Evolutionary conservation across 1,139 yeast genomes (phyloP), one percentile per base, ranked within the genome.

Genomic region (Sugiyamaella paludigena): DNA sequence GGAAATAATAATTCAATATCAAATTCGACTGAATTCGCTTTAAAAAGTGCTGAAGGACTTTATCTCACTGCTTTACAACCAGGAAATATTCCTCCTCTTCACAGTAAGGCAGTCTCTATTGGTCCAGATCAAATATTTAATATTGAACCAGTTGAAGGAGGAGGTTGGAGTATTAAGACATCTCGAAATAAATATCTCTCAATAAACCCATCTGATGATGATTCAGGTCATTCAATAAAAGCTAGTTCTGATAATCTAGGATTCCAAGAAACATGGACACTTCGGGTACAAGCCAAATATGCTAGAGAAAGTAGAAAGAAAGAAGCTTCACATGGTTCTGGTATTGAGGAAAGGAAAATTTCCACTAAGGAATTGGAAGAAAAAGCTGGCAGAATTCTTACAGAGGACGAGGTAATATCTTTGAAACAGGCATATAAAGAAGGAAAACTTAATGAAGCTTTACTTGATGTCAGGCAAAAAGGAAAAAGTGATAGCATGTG

Each of bases 371-470:
- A 54, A 37, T 54, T 60, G 47, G 66, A 59, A 28, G 55, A 59
- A 27, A 45, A 50, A 19, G 67, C 57, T 2, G 77, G 74, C 1
- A 50, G 71, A 27, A 56, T 61, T 31, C 60, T 74, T 10, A 64
- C 60, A 8, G 58, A 61, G 28, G 54, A 60, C 1, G 58, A 66
- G 19, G 52, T 72, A 5, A 53, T 56, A 24, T 52, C 57, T 26
- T 50, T 75, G 8, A 68, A 63, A 42, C 46, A 47, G 6, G 76
- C 78, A 0, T 59, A 66, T 35, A 60, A 60, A 49, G 64, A 63
- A 1, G 78, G 79, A 1, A 62, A 61, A 15, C 47, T 75, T 16
- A 70, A 74, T 49, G 78, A 75, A 53, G 74, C 71, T 38, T 45
- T 74, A 33, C 61, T 75, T n/a, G 68, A 70, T 24, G 53, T 72